Evolutionary conservation across 805 yeast species (phyloP).

Genomic region (Candida bentonensis): DNA sequence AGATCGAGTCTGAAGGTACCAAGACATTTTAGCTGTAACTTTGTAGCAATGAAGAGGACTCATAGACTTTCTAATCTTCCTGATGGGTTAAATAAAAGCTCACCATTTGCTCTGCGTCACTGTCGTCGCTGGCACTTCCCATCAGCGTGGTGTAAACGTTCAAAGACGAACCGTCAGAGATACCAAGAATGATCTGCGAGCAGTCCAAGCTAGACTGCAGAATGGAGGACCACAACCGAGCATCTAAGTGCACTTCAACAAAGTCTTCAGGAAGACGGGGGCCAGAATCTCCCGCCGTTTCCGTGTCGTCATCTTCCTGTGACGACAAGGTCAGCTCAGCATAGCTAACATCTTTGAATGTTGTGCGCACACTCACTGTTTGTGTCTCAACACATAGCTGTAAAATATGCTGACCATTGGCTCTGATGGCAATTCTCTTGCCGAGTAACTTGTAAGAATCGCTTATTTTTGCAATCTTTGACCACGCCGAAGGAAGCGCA

Average conservation of each 20-base stretch:
- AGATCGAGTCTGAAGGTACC: background rate
- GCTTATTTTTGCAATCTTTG: background rate
- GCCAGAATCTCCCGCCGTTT: background rate
- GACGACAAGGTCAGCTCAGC: background rate
- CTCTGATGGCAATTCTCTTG: background rate
- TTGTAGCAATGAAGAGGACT: background rate
- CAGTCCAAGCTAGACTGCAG: conserved; percentile 10
- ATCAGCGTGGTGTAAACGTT: conserved; percentile 12
- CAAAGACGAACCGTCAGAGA: conserved; percentile 10
- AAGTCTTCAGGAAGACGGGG: conserved; percentile 7
- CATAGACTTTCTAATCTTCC: conserved; percentile 4
- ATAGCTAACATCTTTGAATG: background rate
- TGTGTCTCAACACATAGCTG: background rate
- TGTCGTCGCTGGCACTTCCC: conserved; percentile 8
- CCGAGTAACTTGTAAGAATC: background rate
- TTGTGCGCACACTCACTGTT: background rate
- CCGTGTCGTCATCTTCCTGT: conserved; percentile 2
- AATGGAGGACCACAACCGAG: conserved; percentile 14
- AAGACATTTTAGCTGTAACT: background rate
- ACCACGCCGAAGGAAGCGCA: background rate
- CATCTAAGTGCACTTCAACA: conserved; percentile 8
- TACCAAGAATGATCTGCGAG: conserved; percentile 11
- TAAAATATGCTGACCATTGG: background rate
- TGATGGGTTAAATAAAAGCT: conserved; percentile 12
- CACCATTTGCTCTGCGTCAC: conserved; percentile 9